Evolutionary conservation across 2,329 filamentous ascomycete genomes (phyloP).

Genomic region (Chaetomiaceae sp.): DNA sequence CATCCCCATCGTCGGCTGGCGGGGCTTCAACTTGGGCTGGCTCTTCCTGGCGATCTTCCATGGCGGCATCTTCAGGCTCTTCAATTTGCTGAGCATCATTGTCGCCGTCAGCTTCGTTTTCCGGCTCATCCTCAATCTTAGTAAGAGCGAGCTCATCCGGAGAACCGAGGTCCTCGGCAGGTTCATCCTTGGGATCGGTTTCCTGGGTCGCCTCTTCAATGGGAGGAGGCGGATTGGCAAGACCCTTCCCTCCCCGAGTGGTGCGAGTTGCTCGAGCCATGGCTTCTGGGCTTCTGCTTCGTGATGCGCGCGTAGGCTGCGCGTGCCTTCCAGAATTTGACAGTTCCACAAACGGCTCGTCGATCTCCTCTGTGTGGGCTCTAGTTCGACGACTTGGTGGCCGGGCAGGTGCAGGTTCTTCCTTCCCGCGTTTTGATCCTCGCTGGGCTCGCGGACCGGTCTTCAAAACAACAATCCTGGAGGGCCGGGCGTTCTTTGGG

Average conservation of each 20-base stretch:
- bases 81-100: constrained; percentile 4
- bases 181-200: constrained; percentile 34
- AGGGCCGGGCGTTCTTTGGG: constrained; percentile 18
- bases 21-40: constrained; percentile 32
- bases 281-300: constrained; percentile 53
- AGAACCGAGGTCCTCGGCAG: constrained; percentile 29
- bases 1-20: constrained; percentile 22
- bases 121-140: constrained; percentile 29
- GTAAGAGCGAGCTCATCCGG: constrained; percentile 33
- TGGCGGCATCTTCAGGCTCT: constrained; percentile 16
- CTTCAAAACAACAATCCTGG: constrained; percentile 30
- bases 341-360: constrained; percentile 53
- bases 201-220: constrained; percentile 52
- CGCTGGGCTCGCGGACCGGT: constrained; percentile 14
- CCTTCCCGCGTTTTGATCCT: constrained; percentile 19
- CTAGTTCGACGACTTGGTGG: constrained; percentile 46
- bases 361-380: constrained; percentile 50
- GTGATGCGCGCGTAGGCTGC: constrained; percentile 44
- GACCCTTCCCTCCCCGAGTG: constrained; percentile 47
- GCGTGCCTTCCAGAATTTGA: constrained; percentile 58
- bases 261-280: constrained; percentile 39
- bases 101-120: constrained; percentile 22
- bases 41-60: constrained; percentile 29
- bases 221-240: constrained; percentile 45
- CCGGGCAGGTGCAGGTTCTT: constrained; percentile 14